Evolutionary conservation across 371 early-diverging fungal species (phyloP).

Genomic region (Mucor ambiguus): DNA sequence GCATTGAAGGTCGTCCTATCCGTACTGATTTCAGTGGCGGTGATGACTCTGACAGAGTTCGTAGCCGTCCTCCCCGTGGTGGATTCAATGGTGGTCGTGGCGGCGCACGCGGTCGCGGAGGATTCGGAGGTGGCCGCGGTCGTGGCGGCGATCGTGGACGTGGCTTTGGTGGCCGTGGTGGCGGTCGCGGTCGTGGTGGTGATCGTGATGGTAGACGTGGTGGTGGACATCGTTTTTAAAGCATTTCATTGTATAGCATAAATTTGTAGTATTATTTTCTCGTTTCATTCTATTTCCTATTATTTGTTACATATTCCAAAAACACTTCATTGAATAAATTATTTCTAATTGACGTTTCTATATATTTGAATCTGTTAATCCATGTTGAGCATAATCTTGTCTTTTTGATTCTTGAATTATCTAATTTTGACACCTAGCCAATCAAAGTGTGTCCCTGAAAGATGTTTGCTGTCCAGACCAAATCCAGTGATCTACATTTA

Average conservation of each 20-base stretch:
- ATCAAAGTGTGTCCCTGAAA: too few relatives aligned
- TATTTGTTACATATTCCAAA: constrained; percentile 2
- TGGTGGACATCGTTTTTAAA: constrained; percentile 19
- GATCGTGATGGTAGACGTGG: constrained; percentile 45
- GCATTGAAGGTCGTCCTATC: constrained; percentile 70
- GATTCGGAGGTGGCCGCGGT: constrained; percentile 51
- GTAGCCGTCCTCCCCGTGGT: constrained; percentile 52
- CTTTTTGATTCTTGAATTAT: too few relatives aligned
- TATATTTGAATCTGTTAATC: background rate
- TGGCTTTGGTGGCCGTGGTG: constrained; percentile 42
- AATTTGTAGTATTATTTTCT: constrained; percentile 6
- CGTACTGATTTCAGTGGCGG: constrained; percentile 64
- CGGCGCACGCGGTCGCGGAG: constrained; percentile 33
- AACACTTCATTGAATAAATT: constrained; percentile 2
- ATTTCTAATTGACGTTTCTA: background rate
- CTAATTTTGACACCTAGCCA: too few relatives aligned
- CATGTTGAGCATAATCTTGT: too few relatives aligned
- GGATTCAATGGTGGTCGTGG: constrained; percentile 47
- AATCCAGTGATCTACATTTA: too few relatives aligned
- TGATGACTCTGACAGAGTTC: constrained; percentile 43
- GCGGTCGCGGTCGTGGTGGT: constrained; percentile 48
- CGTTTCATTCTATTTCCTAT: constrained; percentile 3
- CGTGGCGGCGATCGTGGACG: constrained; percentile 42
- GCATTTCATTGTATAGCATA: constrained; percentile 5
- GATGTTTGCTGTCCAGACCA: too few relatives aligned